Base-by-base conservation (phyloP, 768 basidiomycete genomes). In the Cystobasidium onofrii region DNA sequence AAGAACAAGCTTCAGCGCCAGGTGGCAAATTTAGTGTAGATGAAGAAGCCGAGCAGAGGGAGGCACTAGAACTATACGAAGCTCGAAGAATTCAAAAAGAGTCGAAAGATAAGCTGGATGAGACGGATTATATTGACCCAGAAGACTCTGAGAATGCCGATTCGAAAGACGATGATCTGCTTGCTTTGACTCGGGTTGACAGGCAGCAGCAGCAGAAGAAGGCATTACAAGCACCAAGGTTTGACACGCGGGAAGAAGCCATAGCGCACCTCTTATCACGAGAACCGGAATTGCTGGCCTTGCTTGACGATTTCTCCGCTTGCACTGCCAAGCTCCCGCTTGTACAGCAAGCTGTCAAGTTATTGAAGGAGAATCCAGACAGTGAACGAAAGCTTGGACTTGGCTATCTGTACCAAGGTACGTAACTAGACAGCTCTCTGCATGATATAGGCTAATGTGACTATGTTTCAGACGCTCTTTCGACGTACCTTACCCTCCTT, bases 231-330 rank as follows among this genome's bases (percentile, higher is more conserved):
- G 65, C 44, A 43, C 44, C 50, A 50, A 27, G 17, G 4, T 29
- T 54, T 34, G 62, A 55, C 7, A 29, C 71, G 43, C 39, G 60
- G 15, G 77, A 76, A 1, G 69, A 77, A n/a, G 76, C 77, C 33
- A 77, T 79, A 61, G 76, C 76, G 10, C 76, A 74, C 44, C 63
- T 79, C 1, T 62, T 79, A 54, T 23, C 71, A n/a, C 74, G 73
- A 25, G 50, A 61, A 39, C 78, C 78, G 31, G 76, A 79, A 71
- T 73, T 77, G 13, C 62, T 79, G 20, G 78, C 78, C 1, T 75
- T 79, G 17, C 64, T 79, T 34, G 76, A 78, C 64, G 78, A 79
- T 67, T 78, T 77, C 44, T 62, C 46, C 7, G 50, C 50, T 43
- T 23, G 31, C 17, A 57, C 75, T 0, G 64, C 54, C 44, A 64